Base-by-base conservation (phyloP, 495 filamentous ascomycete species). In the Aspergillus carlsbadensis region DNA sequence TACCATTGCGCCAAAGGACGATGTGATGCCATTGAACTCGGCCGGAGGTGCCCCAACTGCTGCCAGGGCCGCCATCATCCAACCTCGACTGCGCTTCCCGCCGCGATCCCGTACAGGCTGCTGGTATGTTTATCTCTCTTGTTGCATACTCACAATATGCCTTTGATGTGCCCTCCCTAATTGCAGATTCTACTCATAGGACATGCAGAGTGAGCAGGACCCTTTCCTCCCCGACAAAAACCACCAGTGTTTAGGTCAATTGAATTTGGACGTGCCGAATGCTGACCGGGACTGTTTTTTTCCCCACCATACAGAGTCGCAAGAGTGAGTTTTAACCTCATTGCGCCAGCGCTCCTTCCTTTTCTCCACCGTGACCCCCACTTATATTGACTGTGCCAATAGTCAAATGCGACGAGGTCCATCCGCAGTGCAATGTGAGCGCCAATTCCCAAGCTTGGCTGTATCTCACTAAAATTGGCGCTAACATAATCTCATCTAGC, bases 321-420 rank as follows among this genome's bases (percentile, higher is more conserved):
- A 81, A 81, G 67, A 78, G 78, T 76, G 68, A 69, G 74, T 61
- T 29, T 18, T 5, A 43, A 3, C 34, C 40, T 39, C 14, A 46
- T 17, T 13, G 13, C 43, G 4, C 24, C 49, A 10, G 46, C 37
- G 33, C 36, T 17, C 10, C 17, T 11, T 29, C 24, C 6, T 18
- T 13, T 29, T 11, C 26, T 10, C 33, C n/a, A 29, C 1, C 39
- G 8, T n/a, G 14, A 54, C 55, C 64, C 59, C 42, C 39, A 34
- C 26, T 37, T 52, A 45, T 26, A 45, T 26, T 51, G 31, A 52
- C 29, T 11, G 4, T 46, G 21, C 31, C 43, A 45, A 33, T 56
- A 76, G 70, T 75, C 20, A 81, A 79, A 70, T 82, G 79, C 64
- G 79, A 82, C 67, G 79, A 81, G 65, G 70, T 69, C 47, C 74